Percentiles rank a stretch among this genome's conserved stretches.
These are phyloP conservation scores for Coniochaeta hoffmannii DNA, from an alignment of 2,329 filamentous ascomycete genomes.

Conservation along the genomic window DNA sequence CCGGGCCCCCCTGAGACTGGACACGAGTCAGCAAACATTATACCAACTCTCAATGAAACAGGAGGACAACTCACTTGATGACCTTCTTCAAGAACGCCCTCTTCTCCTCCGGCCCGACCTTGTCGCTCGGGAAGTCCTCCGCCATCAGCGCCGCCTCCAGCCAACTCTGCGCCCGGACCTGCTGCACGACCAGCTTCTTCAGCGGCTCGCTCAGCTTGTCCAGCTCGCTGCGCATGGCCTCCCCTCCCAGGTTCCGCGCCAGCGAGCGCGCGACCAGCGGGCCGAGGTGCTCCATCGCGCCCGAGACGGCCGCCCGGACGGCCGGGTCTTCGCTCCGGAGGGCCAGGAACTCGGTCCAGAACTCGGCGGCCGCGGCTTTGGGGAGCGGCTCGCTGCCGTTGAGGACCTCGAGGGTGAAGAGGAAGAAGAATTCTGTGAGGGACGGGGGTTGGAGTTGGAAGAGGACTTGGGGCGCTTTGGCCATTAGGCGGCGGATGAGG, in stretches of 20 bases:
- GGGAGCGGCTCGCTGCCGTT: constrained; percentile 66
- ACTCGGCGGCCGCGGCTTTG: constrained; percentile 64
- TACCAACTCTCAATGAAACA: not conserved
- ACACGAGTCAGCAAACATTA: not conserved
- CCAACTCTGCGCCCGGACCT: constrained; percentile 52
- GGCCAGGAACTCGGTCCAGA: constrained; percentile 58
- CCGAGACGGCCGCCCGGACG: constrained; percentile 35
- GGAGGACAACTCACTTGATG: constrained; percentile 40
- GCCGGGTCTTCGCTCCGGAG: constrained; percentile 34
- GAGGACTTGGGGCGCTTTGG: constrained; percentile 53
- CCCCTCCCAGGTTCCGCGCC: constrained; percentile 59
- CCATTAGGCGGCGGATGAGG: constrained; percentile 57
- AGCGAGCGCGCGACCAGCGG: constrained; percentile 53
- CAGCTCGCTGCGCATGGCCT: constrained; percentile 62
- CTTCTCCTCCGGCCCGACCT: constrained; percentile 53
- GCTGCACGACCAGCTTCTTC: constrained; percentile 56
- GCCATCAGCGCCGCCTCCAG: constrained; percentile 52
- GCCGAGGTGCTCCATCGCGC: constrained; percentile 51
- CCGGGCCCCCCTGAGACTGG: constrained; percentile 48
- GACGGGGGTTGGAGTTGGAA: constrained; percentile 48
- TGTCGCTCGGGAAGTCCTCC: constrained; percentile 50
- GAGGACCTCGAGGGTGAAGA: constrained; percentile 64
- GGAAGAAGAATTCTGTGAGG: constrained; percentile 58
- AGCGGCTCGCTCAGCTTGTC: constrained; percentile 64
- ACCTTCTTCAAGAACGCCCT: constrained; percentile 58